Evolutionary conservation across 768 basidiomycete species (phyloP).

Genomic region (Rhodotorula paludigena): DNA sequence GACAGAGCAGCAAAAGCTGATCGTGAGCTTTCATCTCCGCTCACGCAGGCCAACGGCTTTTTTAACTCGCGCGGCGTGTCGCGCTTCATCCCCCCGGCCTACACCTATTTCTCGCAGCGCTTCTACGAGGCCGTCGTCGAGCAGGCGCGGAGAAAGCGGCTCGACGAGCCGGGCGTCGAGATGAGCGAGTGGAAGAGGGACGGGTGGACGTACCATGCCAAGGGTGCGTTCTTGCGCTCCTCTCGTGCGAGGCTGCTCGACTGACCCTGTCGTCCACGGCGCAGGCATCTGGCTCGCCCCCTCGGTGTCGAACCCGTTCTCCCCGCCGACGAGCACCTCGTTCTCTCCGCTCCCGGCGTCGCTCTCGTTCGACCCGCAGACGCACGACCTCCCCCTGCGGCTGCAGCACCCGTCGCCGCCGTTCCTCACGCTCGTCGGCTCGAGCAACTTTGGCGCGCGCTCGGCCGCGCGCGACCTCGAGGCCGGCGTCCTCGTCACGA

Average conservation of each 20-base stretch:
- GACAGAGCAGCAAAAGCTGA: background rate
- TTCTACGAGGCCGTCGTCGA: conserved; percentile 54
- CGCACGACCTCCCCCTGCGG: conserved; percentile 22
- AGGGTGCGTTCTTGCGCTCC: conserved; percentile 57
- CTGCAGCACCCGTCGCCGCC: conserved; percentile 20
- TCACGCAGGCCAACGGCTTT: conserved; percentile 83
- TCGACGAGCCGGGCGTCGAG: conserved; percentile 51
- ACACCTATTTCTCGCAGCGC: conserved; percentile 75
- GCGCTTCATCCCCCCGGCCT: conserved; percentile 89
- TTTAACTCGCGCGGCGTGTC: conserved; percentile 83
- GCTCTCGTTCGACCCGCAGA: conserved; percentile 18
- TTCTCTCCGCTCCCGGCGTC: background rate
- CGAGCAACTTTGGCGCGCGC: conserved; percentile 42
- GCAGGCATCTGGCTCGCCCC: conserved; percentile 42
- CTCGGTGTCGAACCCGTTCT: conserved; percentile 16
- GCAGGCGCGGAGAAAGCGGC: background rate
- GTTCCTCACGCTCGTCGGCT: conserved; percentile 42
- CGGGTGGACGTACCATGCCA: conserved; percentile 98
- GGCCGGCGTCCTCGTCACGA: conserved; percentile 38
- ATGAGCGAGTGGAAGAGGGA: conserved; percentile 79
- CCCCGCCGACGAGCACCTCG: conserved; percentile 9
- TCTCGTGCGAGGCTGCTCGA: background rate
- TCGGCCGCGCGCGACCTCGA: conserved; percentile 42
- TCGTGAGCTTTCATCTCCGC: background rate
- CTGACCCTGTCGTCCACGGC: background rate